Percentiles rank a stretch among this genome's conserved stretches.
Conservation (phyloP, 2,329 filamentous ascomycete genomes). For the Pyricularia pennisetigena region DNA sequence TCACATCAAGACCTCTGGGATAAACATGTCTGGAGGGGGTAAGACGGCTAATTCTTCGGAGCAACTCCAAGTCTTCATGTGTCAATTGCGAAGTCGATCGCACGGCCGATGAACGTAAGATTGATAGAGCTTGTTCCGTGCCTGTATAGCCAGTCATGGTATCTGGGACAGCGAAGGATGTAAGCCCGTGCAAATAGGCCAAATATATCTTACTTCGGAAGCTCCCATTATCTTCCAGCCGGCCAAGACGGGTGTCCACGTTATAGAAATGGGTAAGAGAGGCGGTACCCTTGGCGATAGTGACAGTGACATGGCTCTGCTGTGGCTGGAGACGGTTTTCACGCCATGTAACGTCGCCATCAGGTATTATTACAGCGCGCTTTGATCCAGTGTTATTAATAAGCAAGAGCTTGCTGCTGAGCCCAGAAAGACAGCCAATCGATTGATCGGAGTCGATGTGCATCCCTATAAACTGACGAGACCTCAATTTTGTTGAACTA, state of each 20-base stretch:
- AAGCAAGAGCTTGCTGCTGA: too few species aligned
- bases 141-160: conserved; percentile 37
- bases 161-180: conserved; percentile 40
- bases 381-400: too few species aligned
- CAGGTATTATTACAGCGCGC: conserved; percentile 27
- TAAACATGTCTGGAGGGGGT: not conserved
- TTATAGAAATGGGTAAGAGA: too few species aligned
- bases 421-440: too few species aligned
- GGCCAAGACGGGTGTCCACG: too few species aligned
- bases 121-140: conserved; percentile 40
- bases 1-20: not conserved
- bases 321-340: not conserved
- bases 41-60: conserved; percentile 27
- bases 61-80: conserved; percentile 17
- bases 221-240: too few species aligned
- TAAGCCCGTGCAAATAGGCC: too few species aligned
- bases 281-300: conserved; percentile 14
- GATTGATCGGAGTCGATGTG: too few species aligned
- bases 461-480: conserved; percentile 41
- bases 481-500: too few species aligned
- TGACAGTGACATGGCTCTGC: not conserved
- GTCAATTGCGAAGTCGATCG: conserved; percentile 19
- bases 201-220: too few species aligned
- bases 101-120: conserved; percentile 37
- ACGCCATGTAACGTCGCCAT: conserved; percentile 18